Evolutionary conservation across 805 yeast species (phyloP), one percentile per base, ranked within the genome.

Genomic region (Vanderwaltozyma yarrowii): DNA sequence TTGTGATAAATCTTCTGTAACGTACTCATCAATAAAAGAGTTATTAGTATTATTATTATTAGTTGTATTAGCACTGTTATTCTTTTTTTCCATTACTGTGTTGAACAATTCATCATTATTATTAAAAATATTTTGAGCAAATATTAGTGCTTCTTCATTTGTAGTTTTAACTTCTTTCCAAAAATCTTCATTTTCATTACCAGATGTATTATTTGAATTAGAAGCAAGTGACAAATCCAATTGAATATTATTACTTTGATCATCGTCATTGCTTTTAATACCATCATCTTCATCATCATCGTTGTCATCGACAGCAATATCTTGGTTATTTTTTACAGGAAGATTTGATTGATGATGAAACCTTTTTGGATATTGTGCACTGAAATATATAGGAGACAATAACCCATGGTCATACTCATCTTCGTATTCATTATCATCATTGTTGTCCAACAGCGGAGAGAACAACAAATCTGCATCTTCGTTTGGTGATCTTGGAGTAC

Each of bases 151-250:
- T 18, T 50, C 56, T 35, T 52, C 52, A 14, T 43, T 42, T n/a
- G 56, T 49, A n/a, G 44, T 33, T 12, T 45, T 47, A 15, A 57
- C 59, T 32, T 54, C 61, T 34, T 56, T 56, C 62, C 62, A 57
- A 37, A 57, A 57, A 39, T 57, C 62, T 18, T 46, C 51, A 33
- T 50, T 51, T 11, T 27, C 20, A 24, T 39, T 36, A 19, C 28
- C 23, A 7, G 9, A 21, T 30, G 23, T 18, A 10, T 5, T 17
- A 18, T 30, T 17, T 17, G 14, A 7, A 18, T 16, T 10, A 4
- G 14, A 14, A 11, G 26, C 33, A 21, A 35, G 23, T 6, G 25
- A 18, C 8, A 32, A 23, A 5, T 14, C 30, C 13, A 19, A 32
- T 10, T 25, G 21, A 21, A 28, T 32, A 19, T 18, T 14, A 17